phyloP scores from a whole-genome alignment of 75 land plant species.

The Pseudotsuga menziesii region DNA sequence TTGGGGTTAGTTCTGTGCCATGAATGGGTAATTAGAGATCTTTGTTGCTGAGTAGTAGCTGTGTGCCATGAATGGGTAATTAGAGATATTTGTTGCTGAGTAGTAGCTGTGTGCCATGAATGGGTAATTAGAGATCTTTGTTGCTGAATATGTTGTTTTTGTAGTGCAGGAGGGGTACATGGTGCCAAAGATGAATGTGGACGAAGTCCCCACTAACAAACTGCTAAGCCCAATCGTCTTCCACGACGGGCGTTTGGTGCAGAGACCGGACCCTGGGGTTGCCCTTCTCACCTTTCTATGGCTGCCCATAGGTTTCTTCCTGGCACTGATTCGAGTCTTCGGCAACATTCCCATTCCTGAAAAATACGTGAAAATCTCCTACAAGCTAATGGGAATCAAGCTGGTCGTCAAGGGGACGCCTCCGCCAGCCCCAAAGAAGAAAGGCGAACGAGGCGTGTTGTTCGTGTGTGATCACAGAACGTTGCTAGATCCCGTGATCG shows the following conservation, averaged over 20 bases:
- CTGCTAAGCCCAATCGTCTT: slow-evolving; percentile 62
- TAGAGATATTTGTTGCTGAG: too few species aligned
- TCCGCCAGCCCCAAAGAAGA: slow-evolving; percentile 41
- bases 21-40: too few species aligned
- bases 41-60: too few species aligned
- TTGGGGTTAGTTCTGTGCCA: too few species aligned
- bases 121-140: too few species aligned
- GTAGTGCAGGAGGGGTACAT: slow-evolving; percentile 59
- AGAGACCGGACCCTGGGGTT: slow-evolving; percentile 64
- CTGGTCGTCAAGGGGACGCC: slow-evolving; percentile 74
- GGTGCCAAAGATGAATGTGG: slow-evolving; percentile 40
- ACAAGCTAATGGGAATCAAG: slow-evolving; percentile 65
- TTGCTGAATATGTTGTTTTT: neutral
- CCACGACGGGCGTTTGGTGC: slow-evolving; percentile 90
- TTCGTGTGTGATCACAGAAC: slow-evolving; percentile 93
- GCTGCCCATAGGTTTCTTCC: slow-evolving; percentile 71
- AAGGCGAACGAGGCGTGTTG: slow-evolving; percentile 64
- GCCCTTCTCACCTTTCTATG: slow-evolving; percentile 73
- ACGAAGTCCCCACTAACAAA: slow-evolving; percentile 54
- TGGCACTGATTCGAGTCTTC: slow-evolving; percentile 56
- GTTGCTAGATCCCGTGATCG: slow-evolving; percentile 75
- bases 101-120: too few species aligned
- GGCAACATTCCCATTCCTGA: slow-evolving; percentile 62
- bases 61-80: too few species aligned
- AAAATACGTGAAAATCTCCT: slow-evolving; percentile 26